Base-by-base conservation (phyloP, 2,329 filamentous ascomycete species). In the Atkinsonella texensis region DNA sequence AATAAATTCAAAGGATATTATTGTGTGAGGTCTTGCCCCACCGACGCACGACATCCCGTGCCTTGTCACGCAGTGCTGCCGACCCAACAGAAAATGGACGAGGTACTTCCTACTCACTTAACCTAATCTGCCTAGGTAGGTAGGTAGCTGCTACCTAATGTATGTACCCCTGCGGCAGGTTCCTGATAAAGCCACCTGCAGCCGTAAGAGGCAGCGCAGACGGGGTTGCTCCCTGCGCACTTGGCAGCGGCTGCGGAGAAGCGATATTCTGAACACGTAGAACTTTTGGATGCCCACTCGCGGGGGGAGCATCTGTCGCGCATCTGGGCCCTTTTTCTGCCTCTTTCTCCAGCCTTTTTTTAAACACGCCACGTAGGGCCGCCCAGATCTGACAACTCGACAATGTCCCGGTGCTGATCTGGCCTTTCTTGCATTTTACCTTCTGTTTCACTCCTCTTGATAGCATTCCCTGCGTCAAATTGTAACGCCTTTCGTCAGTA, bases 291-390 rank as follows among this genome's bases (percentile, higher is more conserved):
- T 18, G 40, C 31, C 48, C 48, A 35, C 47, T 49, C 28, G 20
- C 15, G 31, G 9, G 6, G 4, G 11, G 13, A 35, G 15, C 28
- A 28, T 54, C 17, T 33, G 13, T 46, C 17, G 41, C 33, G 20
- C 35, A 13, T 38, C 13, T 10, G 18, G 41, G 40, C 48, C 39
- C 35, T 31, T 31, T 32, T 33, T 50, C 42, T 46, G 50, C 38
- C 41, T 46, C 49, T 51, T 52, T 9, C 53, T 41, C 44, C 54
- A 52, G 53, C 53, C 52, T 54, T 53, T 43, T 28, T 58, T 58
- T 52, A 55, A 55, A 23, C 43, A 47, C 61, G 59, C 60, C 63
- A 66, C 64, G 63, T 66, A 64, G 63, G 60, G 62, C 57, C 55
- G 46, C 54, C 56, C 53, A 53, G 52, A 50, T 55, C 59, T 60